phyloP scores from a whole-genome alignment of 2,329 filamentous ascomycete species.

The Fonsecaea nubica region DNA sequence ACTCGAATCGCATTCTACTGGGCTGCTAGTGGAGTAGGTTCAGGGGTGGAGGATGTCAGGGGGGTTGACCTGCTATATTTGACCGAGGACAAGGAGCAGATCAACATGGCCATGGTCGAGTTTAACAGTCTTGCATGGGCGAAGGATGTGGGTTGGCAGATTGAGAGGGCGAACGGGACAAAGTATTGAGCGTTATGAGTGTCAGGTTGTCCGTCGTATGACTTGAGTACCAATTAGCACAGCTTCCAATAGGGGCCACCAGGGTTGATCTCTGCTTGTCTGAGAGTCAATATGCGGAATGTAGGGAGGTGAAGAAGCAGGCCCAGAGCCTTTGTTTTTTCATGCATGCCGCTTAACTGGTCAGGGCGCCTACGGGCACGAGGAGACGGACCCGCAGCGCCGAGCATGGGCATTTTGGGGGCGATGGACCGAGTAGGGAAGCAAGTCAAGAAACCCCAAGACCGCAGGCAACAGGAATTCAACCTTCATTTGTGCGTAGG shows the following conservation, averaged over 20 bases:
- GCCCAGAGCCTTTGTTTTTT: neutral
- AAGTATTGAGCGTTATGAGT: slow-evolving; percentile 10
- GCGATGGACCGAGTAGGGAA: too few species aligned
- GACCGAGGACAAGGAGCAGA: slow-evolving; percentile 20
- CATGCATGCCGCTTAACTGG: too few species aligned
- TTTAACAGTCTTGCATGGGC: slow-evolving; percentile 36
- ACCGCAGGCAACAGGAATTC: neutral
- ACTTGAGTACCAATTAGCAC: neutral
- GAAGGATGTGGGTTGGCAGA: slow-evolving; percentile 23
- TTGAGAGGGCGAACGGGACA: slow-evolving; percentile 18
- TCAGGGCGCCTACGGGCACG: too few species aligned
- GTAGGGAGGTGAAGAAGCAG: neutral
- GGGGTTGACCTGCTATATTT: slow-evolving; percentile 32
- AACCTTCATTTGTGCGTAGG: neutral
- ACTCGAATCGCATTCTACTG: slow-evolving; percentile 31
- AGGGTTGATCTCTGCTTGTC: too few species aligned
- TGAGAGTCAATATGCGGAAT: too few species aligned
- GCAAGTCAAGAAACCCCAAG: slow-evolving; percentile 1
- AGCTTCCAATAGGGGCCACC: neutral
- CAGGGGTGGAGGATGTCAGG: slow-evolving; percentile 11
- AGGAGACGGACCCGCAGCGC: too few species aligned
- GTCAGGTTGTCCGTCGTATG: neutral
- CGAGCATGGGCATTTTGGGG: neutral
- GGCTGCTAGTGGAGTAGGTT: slow-evolving; percentile 25
- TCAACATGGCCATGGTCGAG: slow-evolving; percentile 34